phyloP scores from a whole-genome alignment of 1,139 yeast genomes.

The Taphrina sp. region DNA sequence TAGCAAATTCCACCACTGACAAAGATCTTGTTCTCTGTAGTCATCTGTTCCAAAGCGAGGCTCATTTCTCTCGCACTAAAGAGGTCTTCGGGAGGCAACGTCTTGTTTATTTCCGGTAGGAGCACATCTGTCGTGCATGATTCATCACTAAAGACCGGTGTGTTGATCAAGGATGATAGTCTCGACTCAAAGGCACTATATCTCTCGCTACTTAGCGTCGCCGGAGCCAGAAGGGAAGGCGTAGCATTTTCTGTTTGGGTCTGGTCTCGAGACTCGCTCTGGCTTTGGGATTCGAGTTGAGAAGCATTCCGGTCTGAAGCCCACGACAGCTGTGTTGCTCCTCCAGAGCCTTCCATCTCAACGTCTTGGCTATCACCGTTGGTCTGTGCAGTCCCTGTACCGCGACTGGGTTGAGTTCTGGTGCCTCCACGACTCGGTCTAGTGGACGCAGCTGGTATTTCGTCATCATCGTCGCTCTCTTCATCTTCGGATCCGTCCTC shows the following conservation, averaged over 20 bases:
- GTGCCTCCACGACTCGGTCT: slow-evolving; percentile 21
- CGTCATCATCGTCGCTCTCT: slow-evolving; percentile 41
- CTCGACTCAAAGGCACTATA: slow-evolving; percentile 41
- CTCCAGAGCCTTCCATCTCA: slow-evolving; percentile 40
- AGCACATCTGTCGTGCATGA: slow-evolving; percentile 41
- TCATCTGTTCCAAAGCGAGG: slow-evolving; percentile 46
- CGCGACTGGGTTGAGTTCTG: not conserved
- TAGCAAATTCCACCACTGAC: slow-evolving; percentile 26
- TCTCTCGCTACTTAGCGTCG: slow-evolving; percentile 37
- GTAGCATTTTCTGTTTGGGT: slow-evolving; percentile 31
- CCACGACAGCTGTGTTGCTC: slow-evolving; percentile 32
- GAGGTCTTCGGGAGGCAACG: slow-evolving; percentile 44
- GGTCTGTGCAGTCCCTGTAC: slow-evolving; percentile 34
- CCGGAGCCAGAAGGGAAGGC: slow-evolving; percentile 34
- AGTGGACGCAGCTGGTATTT: slow-evolving; percentile 44
- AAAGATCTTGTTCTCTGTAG: slow-evolving; percentile 45
- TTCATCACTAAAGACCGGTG: slow-evolving; percentile 42
- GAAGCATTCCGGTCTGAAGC: slow-evolving; percentile 31
- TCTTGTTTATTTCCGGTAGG: slow-evolving; percentile 43
- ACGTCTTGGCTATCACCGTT: slow-evolving; percentile 35
- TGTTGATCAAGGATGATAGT: slow-evolving; percentile 44
- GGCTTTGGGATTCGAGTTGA: not conserved
- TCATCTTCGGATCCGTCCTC: slow-evolving; percentile 41
- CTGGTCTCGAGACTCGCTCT: slow-evolving; percentile 10
- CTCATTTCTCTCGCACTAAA: slow-evolving; percentile 44